Percentiles rank a stretch among this genome's conserved stretches.
Conservation (phyloP, 441 rosid species). For the Adansonia grandidieri region DNA sequence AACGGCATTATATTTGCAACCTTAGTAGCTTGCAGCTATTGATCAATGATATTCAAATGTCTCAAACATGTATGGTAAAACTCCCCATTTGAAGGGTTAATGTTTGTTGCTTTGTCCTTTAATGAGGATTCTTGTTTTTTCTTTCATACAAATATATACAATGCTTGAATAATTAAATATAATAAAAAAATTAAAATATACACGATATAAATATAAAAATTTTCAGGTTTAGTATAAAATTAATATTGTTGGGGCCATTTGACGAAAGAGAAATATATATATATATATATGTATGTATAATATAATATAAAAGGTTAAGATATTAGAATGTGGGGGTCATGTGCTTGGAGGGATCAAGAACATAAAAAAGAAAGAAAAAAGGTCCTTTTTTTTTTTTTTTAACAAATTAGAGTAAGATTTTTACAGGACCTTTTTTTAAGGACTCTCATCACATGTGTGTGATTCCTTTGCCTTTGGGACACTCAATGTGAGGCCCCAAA, state of each 20-base stretch:
- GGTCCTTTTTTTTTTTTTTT: neutral
- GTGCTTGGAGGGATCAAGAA: slow-evolving; percentile 35
- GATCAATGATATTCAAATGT: neutral
- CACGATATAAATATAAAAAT: too few species aligned
- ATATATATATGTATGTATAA: neutral
- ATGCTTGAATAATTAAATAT: too few species aligned
- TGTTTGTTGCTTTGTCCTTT: neutral
- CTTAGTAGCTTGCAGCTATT: neutral
- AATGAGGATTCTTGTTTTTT: slow-evolving; percentile 9
- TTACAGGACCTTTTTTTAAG: slow-evolving; percentile 33
- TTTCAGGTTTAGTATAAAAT: too few species aligned
- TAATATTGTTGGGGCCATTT: slow-evolving; percentile 34
- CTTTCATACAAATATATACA: neutral
- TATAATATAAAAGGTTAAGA: neutral
- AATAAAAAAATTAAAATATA: too few species aligned
- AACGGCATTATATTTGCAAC: neutral
- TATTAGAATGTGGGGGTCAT: slow-evolving; percentile 45
- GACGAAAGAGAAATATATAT: slow-evolving; percentile 33
- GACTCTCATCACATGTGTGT: slow-evolving; percentile 40
- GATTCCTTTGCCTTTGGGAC: slow-evolving; percentile 50
- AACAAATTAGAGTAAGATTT: slow-evolving; percentile 9
- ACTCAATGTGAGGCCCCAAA: slow-evolving; percentile 44
- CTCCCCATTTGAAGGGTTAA: slow-evolving; percentile 3
- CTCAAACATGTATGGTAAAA: slow-evolving; percentile 4
- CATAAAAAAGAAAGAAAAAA: neutral